Conservation (phyloP, 495 filamentous ascomycete genomes). For the Melanomma pulvis-pyrius region DNA sequence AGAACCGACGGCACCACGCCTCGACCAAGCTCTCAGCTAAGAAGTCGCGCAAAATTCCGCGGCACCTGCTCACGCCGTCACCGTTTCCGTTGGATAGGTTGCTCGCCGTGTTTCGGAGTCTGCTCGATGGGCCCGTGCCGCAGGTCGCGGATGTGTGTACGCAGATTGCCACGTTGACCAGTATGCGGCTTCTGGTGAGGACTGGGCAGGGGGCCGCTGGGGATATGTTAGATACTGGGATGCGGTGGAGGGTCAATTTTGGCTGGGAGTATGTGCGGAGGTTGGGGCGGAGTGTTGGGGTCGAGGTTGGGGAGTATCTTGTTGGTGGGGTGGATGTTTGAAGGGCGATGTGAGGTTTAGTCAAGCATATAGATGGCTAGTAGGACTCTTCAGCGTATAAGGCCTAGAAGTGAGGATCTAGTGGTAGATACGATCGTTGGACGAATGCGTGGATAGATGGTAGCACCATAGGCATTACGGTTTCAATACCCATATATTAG, state of each 20-base stretch:
- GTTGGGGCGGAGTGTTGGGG: constrained; percentile 67
- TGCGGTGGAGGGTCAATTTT: constrained; percentile 74
- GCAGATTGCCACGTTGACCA: constrained; percentile 75
- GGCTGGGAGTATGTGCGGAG: constrained; percentile 71
- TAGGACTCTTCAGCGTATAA: no score
- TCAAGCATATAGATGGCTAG: no score
- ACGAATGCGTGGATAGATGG: no score
- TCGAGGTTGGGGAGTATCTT: constrained; percentile 74
- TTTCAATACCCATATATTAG: no score
- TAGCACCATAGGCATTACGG: no score
- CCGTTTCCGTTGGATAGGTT: constrained; percentile 86
- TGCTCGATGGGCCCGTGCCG: constrained; percentile 66
- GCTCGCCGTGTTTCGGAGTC: constrained; percentile 81
- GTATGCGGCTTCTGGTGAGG: constrained; percentile 71
- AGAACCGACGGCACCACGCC: constrained; percentile 47
- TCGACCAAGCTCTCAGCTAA: constrained; percentile 19
- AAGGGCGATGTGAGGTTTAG: neutral
- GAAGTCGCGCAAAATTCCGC: constrained; percentile 56
- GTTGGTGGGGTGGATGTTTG: constrained; percentile 47
- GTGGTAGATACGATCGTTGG: no score
- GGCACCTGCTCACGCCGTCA: constrained; percentile 71
- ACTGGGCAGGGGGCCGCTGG: constrained; percentile 52
- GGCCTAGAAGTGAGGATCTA: no score
- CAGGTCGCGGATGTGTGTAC: constrained; percentile 56
- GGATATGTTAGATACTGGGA: constrained; percentile 64